A percentile compares a stretch with the other conserved stretches of the same genome.
Conservation (phyloP, 345 rosid genomes). For the Aquilaria sinensis region DNA sequence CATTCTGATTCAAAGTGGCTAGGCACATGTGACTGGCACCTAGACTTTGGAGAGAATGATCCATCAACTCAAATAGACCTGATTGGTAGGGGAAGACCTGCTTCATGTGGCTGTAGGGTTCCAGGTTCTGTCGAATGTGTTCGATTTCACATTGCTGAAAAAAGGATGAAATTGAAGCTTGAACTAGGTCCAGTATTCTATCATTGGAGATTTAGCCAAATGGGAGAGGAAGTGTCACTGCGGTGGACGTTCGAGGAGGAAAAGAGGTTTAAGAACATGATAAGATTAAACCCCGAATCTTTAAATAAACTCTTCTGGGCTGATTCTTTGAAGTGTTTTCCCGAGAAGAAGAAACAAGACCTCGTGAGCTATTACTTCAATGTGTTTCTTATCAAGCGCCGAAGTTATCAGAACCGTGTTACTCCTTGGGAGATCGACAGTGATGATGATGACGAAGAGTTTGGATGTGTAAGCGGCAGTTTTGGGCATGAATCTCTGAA, state of each 20-base stretch:
- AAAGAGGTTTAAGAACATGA: slow-evolving; percentile 40
- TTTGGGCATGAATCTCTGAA: slow-evolving; percentile 41
- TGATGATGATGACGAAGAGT: slow-evolving; percentile 38
- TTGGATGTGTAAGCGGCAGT: slow-evolving; percentile 38
- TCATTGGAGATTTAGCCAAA: slow-evolving; percentile 54
- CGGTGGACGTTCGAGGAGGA: slow-evolving; percentile 55
- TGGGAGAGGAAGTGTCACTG: slow-evolving; percentile 77
- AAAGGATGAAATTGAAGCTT: slow-evolving; percentile 51
- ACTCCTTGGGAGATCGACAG: slow-evolving; percentile 44
- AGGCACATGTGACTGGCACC: slow-evolving; percentile 58
- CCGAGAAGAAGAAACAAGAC: slow-evolving; percentile 40
- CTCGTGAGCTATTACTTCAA: slow-evolving; percentile 66
- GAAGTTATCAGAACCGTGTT: slow-evolving; percentile 66
- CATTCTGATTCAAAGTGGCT: slow-evolving; percentile 66
- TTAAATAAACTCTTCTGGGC: slow-evolving; percentile 32
- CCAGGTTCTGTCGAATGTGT: slow-evolving; percentile 51
- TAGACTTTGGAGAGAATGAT: slow-evolving; percentile 11
- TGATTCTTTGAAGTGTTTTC: slow-evolving; percentile 27
- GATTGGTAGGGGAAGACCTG: slow-evolving; percentile 55
- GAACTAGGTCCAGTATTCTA: slow-evolving; percentile 51
- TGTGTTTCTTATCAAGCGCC: slow-evolving; percentile 47
- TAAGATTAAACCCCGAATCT: slow-evolving; percentile 20
- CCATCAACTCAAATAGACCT: slow-evolving; percentile 20
- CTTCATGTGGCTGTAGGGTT: slow-evolving; percentile 44
- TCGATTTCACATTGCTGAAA: slow-evolving; percentile 68